Percentiles rank a stretch among this genome's conserved stretches.
phyloP scores from a whole-genome alignment of 73 alveolate genomes.

The Paramecium pentaurelia region DNA sequence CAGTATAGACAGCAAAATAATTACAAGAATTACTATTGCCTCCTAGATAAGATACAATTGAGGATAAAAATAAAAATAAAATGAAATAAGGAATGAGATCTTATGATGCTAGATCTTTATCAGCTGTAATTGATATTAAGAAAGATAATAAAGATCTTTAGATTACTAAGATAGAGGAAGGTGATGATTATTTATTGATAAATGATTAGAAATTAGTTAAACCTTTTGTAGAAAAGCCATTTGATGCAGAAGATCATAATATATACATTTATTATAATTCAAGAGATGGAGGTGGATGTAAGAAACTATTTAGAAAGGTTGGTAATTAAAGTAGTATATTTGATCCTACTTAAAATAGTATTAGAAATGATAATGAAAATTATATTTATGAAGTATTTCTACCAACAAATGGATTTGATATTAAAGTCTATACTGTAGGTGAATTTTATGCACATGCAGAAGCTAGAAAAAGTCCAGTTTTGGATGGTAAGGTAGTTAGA shows the following conservation, averaged over 20 bases:
- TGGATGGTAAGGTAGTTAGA: constrained; percentile 92
- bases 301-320: constrained; percentile 92
- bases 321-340: constrained; percentile 47
- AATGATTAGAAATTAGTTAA: constrained; percentile 72
- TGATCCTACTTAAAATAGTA: constrained; percentile 61
- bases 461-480: constrained; percentile 96
- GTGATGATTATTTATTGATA: constrained; percentile 53
- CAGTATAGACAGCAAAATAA: neutral
- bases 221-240: constrained; percentile 96
- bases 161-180: constrained; percentile 41
- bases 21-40: neutral
- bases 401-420: constrained; percentile 94
- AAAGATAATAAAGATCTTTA: neutral
- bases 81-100: constrained; percentile 1
- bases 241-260: constrained; percentile 96
- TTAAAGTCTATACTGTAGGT: constrained; percentile 98
- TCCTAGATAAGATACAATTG: neutral
- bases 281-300: constrained; percentile 94
- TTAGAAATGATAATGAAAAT: constrained; percentile 83
- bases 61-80: neutral
- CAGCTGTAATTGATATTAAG: neutral
- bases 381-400: constrained; percentile 84
- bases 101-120: constrained; percentile 27
- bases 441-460: constrained; percentile 97
- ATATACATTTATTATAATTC: constrained; percentile 90